Percentiles rank a stretch among this genome's conserved stretches.
Conservation (phyloP, 177 flowering plant genomes). For the Vitis hybrid region DNA sequence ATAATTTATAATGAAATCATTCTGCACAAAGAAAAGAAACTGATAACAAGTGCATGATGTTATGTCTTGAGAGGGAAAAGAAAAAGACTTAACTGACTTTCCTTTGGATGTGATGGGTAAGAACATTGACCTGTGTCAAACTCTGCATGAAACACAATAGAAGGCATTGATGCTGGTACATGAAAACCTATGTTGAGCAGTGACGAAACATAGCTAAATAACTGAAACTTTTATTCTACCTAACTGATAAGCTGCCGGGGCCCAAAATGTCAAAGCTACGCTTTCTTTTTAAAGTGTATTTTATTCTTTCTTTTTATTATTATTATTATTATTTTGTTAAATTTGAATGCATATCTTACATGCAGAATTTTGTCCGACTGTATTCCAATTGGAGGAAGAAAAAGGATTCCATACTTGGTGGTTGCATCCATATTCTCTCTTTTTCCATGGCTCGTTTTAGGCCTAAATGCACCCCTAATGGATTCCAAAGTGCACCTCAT, state of each 20-base stretch:
- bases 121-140: not conserved
- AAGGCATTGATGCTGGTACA: not conserved
- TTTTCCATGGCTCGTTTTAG: constrained; percentile 78
- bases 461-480: constrained; percentile 47
- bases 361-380: constrained; percentile 89
- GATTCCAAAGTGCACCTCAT: constrained; percentile 54
- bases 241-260: not conserved
- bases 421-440: constrained; percentile 74
- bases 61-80: not conserved
- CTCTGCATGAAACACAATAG: not conserved
- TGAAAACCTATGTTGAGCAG: not conserved
- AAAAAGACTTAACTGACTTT: not conserved
- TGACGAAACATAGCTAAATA: not conserved
- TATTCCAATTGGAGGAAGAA: constrained; percentile 81
- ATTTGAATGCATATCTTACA: constrained; percentile 7
- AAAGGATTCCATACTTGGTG: constrained; percentile 73
- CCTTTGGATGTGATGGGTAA: not conserved
- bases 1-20: not conserved
- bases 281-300: too few relatives aligned
- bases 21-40: not conserved
- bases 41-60: not conserved
- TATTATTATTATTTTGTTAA: constrained; percentile 5
- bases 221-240: not conserved
- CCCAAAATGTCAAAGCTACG: not conserved
- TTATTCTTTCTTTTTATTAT: not conserved